Percentiles rank a stretch among this genome's conserved stretches.
These are phyloP conservation scores for Theileria luwenshuni DNA, from an alignment of 169 alveolate species.

Conservation along the genomic window DNA sequence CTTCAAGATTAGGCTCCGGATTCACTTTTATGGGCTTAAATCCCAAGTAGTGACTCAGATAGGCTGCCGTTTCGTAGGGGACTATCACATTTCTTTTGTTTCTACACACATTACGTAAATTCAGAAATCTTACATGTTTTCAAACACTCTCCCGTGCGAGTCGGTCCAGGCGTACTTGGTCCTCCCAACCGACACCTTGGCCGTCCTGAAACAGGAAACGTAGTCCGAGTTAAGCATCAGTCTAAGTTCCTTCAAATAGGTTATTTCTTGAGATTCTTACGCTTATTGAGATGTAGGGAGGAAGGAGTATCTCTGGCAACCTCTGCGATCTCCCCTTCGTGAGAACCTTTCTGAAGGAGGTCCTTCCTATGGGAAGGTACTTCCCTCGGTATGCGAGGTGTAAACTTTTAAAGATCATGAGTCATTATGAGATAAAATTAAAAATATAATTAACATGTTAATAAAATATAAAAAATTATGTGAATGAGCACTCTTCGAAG, in stretches of 20 bases:
- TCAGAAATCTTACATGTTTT: constrained; percentile 52
- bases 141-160: constrained; percentile 71
- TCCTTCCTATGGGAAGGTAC: constrained; percentile 74
- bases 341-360: constrained; percentile 70
- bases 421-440: not conserved
- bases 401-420: constrained; percentile 30
- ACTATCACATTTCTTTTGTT: constrained; percentile 74
- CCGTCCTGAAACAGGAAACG: constrained; percentile 67
- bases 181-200: constrained; percentile 68
- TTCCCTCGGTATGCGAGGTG: constrained; percentile 69
- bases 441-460: not conserved
- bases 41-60: constrained; percentile 70
- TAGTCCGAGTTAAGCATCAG: constrained; percentile 71
- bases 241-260: constrained; percentile 67
- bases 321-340: constrained; percentile 71
- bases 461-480: not conserved
- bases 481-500: constrained; percentile 5
- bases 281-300: constrained; percentile 73
- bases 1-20: constrained; percentile 75
- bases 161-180: constrained; percentile 76
- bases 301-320: constrained; percentile 77
- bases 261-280: constrained; percentile 18
- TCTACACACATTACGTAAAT: constrained; percentile 15
- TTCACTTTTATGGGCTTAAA: constrained; percentile 72
- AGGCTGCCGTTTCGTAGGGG: constrained; percentile 77